phyloP scores from a whole-genome alignment of 768 basidiomycete species.

The Lentinula sp. region DNA sequence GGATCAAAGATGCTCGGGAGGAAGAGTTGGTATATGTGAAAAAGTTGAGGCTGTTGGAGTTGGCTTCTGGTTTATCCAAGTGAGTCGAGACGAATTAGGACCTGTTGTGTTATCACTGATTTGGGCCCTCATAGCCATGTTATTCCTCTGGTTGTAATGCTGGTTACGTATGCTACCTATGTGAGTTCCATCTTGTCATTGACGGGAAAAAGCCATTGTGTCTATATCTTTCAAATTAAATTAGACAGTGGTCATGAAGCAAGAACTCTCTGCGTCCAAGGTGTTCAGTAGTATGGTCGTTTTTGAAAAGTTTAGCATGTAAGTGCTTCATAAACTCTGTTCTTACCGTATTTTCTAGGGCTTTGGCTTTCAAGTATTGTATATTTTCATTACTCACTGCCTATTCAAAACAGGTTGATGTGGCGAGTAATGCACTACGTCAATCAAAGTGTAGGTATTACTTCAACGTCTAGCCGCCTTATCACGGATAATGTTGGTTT shows the following conservation, averaged over 20 bases:
- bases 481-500: background rate
- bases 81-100: slow-evolving; percentile 16
- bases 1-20: slow-evolving; percentile 51
- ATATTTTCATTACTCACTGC: background rate
- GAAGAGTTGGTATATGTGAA: slow-evolving; percentile 52
- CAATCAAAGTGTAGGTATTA: background rate
- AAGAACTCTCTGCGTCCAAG: slow-evolving; percentile 32
- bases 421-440: background rate
- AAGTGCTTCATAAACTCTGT: background rate
- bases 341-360: background rate
- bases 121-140: slow-evolving; percentile 32
- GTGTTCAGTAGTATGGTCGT: slow-evolving; percentile 53
- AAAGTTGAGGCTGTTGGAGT: slow-evolving; percentile 43
- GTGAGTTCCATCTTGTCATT: background rate
- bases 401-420: background rate
- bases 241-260: slow-evolving; percentile 33
- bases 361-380: background rate
- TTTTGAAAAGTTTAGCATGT: slow-evolving; percentile 38
- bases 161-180: slow-evolving; percentile 48
- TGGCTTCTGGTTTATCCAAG: slow-evolving; percentile 39
- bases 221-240: too few species aligned
- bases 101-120: too few species aligned
- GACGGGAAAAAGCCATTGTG: too few species aligned
- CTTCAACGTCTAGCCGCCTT: background rate
- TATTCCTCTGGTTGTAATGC: slow-evolving; percentile 61